These are phyloP conservation scores for Chlorella sp. DNA, from an alignment of 139 green algal genomes.

Conservation along the genomic window DNA sequence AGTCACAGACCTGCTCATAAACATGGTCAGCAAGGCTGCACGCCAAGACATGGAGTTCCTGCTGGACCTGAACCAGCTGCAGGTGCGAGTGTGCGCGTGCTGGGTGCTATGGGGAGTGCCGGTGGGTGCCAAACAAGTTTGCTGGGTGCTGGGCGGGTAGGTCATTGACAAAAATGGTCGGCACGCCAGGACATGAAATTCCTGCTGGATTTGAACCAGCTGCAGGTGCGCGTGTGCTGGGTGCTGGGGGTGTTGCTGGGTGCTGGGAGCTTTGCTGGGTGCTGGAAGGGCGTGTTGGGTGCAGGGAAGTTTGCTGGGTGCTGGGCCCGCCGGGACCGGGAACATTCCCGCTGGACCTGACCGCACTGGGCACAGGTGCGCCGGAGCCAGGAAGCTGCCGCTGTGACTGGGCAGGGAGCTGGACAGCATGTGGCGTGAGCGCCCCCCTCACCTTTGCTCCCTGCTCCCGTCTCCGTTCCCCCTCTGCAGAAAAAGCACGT, in stretches of 20 bases:
- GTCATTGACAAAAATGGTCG: not conserved
- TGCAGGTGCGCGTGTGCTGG: conserved; percentile 1
- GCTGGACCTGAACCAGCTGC: conserved; percentile 72
- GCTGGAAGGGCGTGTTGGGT: too few species aligned
- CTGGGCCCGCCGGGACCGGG: too few species aligned
- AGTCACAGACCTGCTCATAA: conserved; percentile 94
- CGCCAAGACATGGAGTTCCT: conserved; percentile 79
- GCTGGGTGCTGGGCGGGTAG: not conserved
- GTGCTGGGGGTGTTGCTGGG: not conserved
- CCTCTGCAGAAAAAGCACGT: not conserved
- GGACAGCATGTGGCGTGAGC: too few species aligned
- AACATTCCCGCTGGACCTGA: not conserved
- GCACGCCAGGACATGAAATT: too few species aligned
- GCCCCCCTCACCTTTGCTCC: too few species aligned
- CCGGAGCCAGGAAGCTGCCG: too few species aligned
- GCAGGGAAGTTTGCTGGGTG: not conserved
- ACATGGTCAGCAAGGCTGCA: conserved; percentile 83
- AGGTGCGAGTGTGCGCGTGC: not conserved
- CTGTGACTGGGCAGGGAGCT: too few species aligned
- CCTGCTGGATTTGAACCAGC: not conserved
- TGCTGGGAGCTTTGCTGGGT: not conserved
- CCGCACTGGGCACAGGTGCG: not conserved
- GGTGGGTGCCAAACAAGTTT: not conserved
- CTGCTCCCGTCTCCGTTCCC: not conserved
- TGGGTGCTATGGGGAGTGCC: not conserved